Conservation (phyloP, 139 green algal genomes). For the Micractinium sp. region DNA sequence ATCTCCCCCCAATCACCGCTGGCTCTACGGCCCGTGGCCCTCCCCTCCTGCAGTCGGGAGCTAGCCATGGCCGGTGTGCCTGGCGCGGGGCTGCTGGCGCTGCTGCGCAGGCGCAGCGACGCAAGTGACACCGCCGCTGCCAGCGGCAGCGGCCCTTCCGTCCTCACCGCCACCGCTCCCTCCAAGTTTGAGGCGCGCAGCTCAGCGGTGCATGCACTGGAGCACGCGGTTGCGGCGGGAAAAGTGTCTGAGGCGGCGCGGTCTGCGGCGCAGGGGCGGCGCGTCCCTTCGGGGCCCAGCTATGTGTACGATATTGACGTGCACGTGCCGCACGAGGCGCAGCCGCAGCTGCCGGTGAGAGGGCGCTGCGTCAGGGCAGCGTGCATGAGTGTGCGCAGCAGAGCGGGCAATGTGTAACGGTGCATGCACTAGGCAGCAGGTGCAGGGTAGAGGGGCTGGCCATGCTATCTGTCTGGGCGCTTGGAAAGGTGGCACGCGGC, state of each 20-base stretch:
- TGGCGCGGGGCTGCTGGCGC: slow-evolving; percentile 28
- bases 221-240: slow-evolving; percentile 36
- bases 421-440: background rate
- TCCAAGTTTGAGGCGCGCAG: slow-evolving; percentile 38
- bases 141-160: background rate
- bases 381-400: background rate
- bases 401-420: background rate
- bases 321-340: slow-evolving; percentile 27
- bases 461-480: background rate
- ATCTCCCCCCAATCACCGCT: too few species aligned
- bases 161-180: too few species aligned
- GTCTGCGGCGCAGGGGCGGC: slow-evolving; percentile 6
- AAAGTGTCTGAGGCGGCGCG: background rate
- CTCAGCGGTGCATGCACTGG: slow-evolving; percentile 44
- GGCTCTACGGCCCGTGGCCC: too few species aligned
- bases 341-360: slow-evolving; percentile 59
- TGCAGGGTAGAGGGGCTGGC: background rate
- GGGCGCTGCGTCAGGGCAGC: background rate
- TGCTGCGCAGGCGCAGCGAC: slow-evolving; percentile 17
- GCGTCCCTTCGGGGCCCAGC: background rate
- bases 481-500: background rate
- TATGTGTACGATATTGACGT: slow-evolving; percentile 24
- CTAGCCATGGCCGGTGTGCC: slow-evolving; percentile 22
- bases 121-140: background rate
- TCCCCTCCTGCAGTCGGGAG: background rate